Conservation (phyloP, 495 filamentous ascomycete species). For the Articulospora tetracladia region DNA sequence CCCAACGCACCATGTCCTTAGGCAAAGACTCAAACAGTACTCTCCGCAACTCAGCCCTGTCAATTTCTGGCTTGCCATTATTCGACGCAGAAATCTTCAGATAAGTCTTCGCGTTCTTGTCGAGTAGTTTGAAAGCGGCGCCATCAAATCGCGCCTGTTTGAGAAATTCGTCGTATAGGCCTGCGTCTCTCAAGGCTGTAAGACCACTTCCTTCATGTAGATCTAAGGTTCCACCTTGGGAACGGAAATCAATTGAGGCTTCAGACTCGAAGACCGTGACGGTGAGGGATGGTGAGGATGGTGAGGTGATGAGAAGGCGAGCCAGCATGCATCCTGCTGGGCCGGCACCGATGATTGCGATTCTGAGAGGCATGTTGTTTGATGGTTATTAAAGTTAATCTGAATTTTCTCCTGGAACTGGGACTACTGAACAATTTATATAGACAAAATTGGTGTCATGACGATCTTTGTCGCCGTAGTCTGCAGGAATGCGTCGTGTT, state of each 20-base stretch:
- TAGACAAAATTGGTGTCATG: no score
- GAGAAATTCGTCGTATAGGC: conserved; percentile 45
- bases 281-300: conserved; percentile 17
- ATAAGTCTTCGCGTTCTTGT: conserved; percentile 28
- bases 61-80: conserved; percentile 37
- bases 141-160: conserved; percentile 46
- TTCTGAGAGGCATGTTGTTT: conserved; percentile 25
- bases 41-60: conserved; percentile 34
- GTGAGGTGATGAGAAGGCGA: conserved; percentile 30
- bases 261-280: conserved; percentile 37
- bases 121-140: conserved; percentile 37
- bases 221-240: conserved; percentile 53
- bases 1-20: conserved; percentile 41
- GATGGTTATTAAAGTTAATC: no score
- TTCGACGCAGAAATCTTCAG: conserved; percentile 30
- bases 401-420: no score
- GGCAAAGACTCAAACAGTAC: conserved; percentile 38
- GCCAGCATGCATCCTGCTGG: conserved; percentile 52
- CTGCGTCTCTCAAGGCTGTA: conserved; percentile 44
- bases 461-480: no score
- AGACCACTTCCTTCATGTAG: conserved; percentile 47
- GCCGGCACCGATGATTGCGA: conserved; percentile 57
- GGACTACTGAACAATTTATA: no score
- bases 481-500: no score
- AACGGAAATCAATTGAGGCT: conserved; percentile 7